phyloP scores from a whole-genome alignment of 23 red algal species.

The Pyropia yezoensis region DNA sequence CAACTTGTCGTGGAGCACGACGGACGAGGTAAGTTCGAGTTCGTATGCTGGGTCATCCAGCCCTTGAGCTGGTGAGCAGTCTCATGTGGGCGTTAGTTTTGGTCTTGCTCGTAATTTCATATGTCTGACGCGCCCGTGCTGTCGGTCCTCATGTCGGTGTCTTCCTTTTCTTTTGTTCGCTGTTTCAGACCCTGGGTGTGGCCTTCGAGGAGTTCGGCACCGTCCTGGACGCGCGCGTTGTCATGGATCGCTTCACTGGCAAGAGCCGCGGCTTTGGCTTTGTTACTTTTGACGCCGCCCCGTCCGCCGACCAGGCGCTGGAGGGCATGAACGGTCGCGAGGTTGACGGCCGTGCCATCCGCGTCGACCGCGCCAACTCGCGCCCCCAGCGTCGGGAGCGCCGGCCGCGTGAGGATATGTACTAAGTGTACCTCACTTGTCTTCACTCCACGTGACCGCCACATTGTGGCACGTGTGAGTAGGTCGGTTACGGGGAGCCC shows the following conservation, averaged over 20 bases:
- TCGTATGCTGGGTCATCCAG: too few relatives aligned
- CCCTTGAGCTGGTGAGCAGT: too few relatives aligned
- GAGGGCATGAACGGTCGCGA: constrained; percentile 57
- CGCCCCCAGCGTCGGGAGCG: constrained; percentile 12
- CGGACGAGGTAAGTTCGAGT: constrained; percentile 2
- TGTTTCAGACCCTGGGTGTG: constrained; percentile 16
- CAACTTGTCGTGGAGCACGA: constrained; percentile 61
- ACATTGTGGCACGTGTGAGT: too few relatives aligned
- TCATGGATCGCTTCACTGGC: constrained; percentile 56
- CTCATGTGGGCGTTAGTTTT: too few relatives aligned
- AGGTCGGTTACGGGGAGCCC: too few relatives aligned
- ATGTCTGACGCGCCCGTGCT: too few relatives aligned
- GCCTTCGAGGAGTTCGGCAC: constrained; percentile 56
- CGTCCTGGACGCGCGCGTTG: constrained; percentile 57
- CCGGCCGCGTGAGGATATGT: too few relatives aligned
- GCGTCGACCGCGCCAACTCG: constrained; percentile 64
- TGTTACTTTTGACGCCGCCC: constrained; percentile 54
- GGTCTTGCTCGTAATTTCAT: too few relatives aligned
- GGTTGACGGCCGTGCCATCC: constrained; percentile 58
- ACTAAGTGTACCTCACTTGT: too few relatives aligned
- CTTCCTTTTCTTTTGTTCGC: not conserved
- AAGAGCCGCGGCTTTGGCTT: constrained; percentile 91
- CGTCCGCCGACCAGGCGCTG: constrained; percentile 54
- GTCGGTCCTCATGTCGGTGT: too few relatives aligned
- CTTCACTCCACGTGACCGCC: too few relatives aligned